Conservation (phyloP, 164 flowering plant genomes). For the Umbilicus rupestris region DNA sequence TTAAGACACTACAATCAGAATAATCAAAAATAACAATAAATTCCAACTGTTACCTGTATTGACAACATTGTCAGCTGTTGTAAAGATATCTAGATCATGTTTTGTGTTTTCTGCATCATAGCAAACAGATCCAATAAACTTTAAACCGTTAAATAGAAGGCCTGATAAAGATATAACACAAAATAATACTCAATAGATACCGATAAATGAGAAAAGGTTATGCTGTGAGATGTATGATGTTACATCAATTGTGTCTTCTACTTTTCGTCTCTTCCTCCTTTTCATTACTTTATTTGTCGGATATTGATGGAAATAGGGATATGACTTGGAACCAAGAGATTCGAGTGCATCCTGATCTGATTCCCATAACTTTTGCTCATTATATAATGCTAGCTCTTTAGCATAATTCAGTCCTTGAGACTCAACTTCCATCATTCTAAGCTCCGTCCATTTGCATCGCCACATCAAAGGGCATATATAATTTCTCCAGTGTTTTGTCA, state of each 20-base stretch:
- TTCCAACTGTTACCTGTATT: conserved; percentile 30
- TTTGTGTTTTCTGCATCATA: conserved; percentile 60
- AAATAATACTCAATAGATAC: conserved; percentile 25
- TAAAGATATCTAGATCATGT: conserved; percentile 43
- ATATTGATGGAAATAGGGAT: conserved; percentile 36
- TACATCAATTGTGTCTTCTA: conserved; percentile 52
- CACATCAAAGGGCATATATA: conserved; percentile 73
- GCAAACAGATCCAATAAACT: not conserved
- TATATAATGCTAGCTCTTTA: conserved; percentile 31
- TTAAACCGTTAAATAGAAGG: not conserved
- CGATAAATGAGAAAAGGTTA: conserved; percentile 64
- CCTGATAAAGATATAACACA: conserved; percentile 1
- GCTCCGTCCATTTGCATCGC: conserved; percentile 80
- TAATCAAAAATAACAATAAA: not conserved
- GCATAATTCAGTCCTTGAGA: conserved; percentile 52
- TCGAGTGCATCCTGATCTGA: conserved; percentile 26
- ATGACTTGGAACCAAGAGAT: conserved; percentile 41
- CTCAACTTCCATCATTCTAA: conserved; percentile 60
- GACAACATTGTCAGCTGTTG: conserved; percentile 44
- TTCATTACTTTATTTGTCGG: conserved; percentile 35
- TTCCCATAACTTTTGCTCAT: conserved; percentile 24
- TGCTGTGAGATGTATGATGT: conserved; percentile 59
- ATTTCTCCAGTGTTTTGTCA: conserved; percentile 80
- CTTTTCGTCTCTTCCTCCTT: conserved; percentile 65
- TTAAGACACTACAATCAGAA: not conserved